A percentile compares a stretch with the other conserved stretches of the same genome.
phyloP scores from a whole-genome alignment of 495 filamentous ascomycete species.

The Penicillium cosmopolitanum region DNA sequence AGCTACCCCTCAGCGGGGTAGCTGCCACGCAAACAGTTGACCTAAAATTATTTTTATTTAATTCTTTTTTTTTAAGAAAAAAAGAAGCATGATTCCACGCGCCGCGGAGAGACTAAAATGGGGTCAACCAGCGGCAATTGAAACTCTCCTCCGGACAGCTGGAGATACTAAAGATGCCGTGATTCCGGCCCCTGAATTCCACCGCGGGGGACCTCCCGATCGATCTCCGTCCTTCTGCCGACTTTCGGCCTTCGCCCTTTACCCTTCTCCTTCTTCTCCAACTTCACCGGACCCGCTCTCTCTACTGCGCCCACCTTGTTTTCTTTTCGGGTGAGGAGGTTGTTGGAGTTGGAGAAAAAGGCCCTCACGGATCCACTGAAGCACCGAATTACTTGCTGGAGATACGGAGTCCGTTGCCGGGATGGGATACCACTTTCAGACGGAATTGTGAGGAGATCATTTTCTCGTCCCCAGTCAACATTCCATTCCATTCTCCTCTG shows the following conservation, averaged over 20 bases:
- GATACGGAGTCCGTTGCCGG: background rate
- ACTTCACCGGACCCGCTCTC: conserved; percentile 22
- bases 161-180: conserved; percentile 14
- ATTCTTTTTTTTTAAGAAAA: no score
- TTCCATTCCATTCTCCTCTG: no score
- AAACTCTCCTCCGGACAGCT: background rate
- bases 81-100: background rate
- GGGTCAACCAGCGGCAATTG: conserved; percentile 5
- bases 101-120: background rate
- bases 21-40: conserved; percentile 13
- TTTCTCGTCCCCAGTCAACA: background rate
- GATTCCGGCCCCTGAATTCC: background rate
- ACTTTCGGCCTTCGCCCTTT: conserved; percentile 17
- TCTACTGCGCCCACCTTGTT: conserved; percentile 1
- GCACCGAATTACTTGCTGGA: background rate
- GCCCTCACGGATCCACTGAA: conserved; percentile 21
- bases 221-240: conserved; percentile 23
- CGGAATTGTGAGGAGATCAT: conserved; percentile 1
- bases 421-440: conserved; percentile 16
- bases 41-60: no score
- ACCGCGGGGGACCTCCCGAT: conserved; percentile 8
- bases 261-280: conserved; percentile 18
- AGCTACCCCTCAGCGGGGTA: conserved; percentile 12
- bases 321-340: conserved; percentile 27
- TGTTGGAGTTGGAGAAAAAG: conserved; percentile 18